Evolutionary conservation across 1,284 basidiomycete genomes (phyloP).

Genomic region (Boletus albobrunnescens): DNA sequence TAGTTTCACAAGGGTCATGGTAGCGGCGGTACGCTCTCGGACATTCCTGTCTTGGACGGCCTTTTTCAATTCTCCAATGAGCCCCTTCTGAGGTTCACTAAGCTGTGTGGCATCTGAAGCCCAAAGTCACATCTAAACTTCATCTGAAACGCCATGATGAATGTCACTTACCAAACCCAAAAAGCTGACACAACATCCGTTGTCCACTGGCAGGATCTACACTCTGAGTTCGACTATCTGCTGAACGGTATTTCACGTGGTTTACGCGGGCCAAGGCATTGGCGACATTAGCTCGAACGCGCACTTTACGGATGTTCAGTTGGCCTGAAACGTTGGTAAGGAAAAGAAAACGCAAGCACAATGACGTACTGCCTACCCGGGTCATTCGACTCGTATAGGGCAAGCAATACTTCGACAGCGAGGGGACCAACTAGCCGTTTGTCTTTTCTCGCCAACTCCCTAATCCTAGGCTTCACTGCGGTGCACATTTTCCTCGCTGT

Average conservation of each 20-base stretch:
- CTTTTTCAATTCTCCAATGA: conserved; percentile 11
- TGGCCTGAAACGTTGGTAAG: conserved; percentile 1
- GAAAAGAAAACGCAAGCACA: neutral
- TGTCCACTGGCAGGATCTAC: conserved; percentile 2
- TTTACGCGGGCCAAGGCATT: conserved; percentile 9
- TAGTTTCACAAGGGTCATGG: conserved; percentile 17
- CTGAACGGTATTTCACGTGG: neutral
- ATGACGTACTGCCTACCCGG: neutral
- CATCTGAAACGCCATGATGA: too few species aligned
- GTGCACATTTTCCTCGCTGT: conserved; percentile 12
- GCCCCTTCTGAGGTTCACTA: neutral
- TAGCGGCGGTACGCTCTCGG: conserved; percentile 19
- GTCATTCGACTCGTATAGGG: conserved; percentile 6
- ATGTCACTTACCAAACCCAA: too few species aligned
- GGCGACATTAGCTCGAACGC: conserved; percentile 16
- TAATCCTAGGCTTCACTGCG: conserved; percentile 8
- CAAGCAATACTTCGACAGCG: conserved; percentile 20
- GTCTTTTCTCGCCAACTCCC: conserved; percentile 14
- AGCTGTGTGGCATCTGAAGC: neutral
- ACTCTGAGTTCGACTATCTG: too few species aligned
- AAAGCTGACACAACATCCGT: conserved; percentile 11
- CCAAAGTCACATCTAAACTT: too few species aligned
- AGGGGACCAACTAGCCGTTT: conserved; percentile 16
- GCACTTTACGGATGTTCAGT: neutral
- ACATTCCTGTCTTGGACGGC: neutral